Evolutionary conservation across 768 basidiomycete genomes (phyloP).

Genomic region (Psilocybe subaeruginosa): DNA sequence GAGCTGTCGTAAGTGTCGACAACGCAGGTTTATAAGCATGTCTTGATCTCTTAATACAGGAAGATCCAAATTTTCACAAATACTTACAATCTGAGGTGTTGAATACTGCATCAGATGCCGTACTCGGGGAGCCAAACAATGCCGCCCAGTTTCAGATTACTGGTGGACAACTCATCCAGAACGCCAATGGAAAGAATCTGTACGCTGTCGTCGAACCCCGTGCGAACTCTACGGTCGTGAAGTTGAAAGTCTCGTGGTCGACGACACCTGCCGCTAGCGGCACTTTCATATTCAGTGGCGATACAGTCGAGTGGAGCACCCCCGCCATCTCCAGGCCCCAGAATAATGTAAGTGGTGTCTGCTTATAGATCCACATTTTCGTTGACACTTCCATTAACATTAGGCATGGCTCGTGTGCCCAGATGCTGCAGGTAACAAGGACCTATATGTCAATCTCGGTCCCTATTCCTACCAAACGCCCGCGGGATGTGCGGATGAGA

Average conservation of each 20-base stretch:
- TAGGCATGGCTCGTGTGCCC: constrained; percentile 64
- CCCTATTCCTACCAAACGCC: constrained; percentile 58
- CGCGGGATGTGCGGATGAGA: constrained; percentile 60
- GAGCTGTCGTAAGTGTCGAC: constrained; percentile 48
- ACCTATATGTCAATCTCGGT: constrained; percentile 58
- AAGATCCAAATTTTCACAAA: constrained; percentile 24
- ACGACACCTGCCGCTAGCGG: constrained; percentile 47
- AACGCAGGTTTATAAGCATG: neutral
- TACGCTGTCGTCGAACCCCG: constrained; percentile 54
- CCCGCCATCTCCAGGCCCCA: constrained; percentile 53
- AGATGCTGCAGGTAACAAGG: constrained; percentile 43
- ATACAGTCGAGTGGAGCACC: constrained; percentile 61
- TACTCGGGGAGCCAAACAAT: constrained; percentile 52
- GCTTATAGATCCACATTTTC: neutral
- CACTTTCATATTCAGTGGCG: constrained; percentile 59
- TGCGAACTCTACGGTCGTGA: constrained; percentile 47
- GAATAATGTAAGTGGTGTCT: constrained; percentile 41
- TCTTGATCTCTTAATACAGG: constrained; percentile 4
- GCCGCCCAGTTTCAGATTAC: constrained; percentile 62
- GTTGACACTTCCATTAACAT: neutral
- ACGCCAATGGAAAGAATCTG: constrained; percentile 41
- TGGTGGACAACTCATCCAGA: constrained; percentile 58
- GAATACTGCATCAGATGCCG: constrained; percentile 46
- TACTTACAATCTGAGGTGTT: constrained; percentile 57
- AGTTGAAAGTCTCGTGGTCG: constrained; percentile 53